Evolutionary conservation across 2,329 filamentous ascomycete species (phyloP).

Genomic region (Botrytis hyacinthi): DNA sequence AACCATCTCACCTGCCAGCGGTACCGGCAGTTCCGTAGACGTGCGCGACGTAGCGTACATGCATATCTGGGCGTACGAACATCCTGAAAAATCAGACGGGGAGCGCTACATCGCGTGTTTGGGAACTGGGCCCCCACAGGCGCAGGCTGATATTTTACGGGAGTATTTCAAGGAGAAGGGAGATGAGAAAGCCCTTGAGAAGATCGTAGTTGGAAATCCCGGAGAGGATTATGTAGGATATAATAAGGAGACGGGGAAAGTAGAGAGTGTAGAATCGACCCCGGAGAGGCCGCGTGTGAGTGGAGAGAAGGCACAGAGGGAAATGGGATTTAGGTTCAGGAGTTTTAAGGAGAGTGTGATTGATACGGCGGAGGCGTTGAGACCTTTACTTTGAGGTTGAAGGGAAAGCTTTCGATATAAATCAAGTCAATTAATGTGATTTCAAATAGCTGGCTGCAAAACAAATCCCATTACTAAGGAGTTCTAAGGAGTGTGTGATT

Average conservation of each 20-base stretch:
- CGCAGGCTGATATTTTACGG: constrained; percentile 45
- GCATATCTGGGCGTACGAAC: constrained; percentile 41
- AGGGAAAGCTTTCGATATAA: neutral
- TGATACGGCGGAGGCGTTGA: constrained; percentile 41
- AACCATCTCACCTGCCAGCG: constrained; percentile 31
- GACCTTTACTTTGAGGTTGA: constrained; percentile 23
- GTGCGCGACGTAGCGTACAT: constrained; percentile 47
- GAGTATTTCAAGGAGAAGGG: constrained; percentile 40
- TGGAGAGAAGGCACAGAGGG: constrained; percentile 35
- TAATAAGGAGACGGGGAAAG: constrained; percentile 29
- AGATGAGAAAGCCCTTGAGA: constrained; percentile 25
- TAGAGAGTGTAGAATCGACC: constrained; percentile 23
- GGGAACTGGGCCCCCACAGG: constrained; percentile 40
- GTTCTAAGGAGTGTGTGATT: too few relatives aligned
- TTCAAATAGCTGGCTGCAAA: too few relatives aligned
- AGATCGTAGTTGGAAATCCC: constrained; percentile 42
- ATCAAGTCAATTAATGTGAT: neutral
- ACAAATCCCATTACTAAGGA: too few relatives aligned
- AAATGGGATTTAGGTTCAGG: constrained; percentile 35
- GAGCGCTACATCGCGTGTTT: constrained; percentile 44
- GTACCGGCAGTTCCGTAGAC: constrained; percentile 41
- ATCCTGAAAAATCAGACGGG: constrained; percentile 41
- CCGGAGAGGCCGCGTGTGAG: constrained; percentile 30
- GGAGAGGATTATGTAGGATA: constrained; percentile 43
- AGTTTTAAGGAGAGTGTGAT: constrained; percentile 34